Evolutionary conservation across 257 asterid species (phyloP).

Genomic region (Buddleja alternifolia): DNA sequence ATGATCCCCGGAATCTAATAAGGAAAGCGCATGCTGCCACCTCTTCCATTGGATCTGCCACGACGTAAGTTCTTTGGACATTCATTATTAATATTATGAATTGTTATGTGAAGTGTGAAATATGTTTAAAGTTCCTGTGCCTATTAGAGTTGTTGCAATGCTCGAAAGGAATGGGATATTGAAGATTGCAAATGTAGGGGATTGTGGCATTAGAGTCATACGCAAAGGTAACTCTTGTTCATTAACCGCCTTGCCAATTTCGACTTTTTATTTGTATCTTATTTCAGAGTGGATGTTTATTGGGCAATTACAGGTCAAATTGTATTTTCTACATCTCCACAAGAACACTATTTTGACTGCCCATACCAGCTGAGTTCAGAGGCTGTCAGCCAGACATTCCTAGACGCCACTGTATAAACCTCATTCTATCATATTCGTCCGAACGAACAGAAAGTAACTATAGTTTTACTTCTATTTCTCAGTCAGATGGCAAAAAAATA

Average conservation of each 20-base stretch:
- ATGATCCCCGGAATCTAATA: constrained; percentile 70
- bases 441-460: no score
- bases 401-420: constrained; percentile 77
- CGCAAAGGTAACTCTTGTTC: constrained; percentile 58
- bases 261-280: background rate
- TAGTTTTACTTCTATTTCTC: background rate
- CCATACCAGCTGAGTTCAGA: constrained; percentile 93
- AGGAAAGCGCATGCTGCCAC: constrained; percentile 87
- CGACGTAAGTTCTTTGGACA: constrained; percentile 53
- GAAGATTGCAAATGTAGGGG: constrained; percentile 84
- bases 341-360: constrained; percentile 91
- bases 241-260: background rate
- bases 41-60: constrained; percentile 83
- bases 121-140: background rate
- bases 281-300: background rate
- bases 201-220: constrained; percentile 74
- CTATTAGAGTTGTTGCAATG: constrained; percentile 74
- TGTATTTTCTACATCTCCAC: constrained; percentile 74
- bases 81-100: background rate
- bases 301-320: constrained; percentile 55
- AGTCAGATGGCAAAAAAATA: background rate
- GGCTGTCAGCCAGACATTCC: constrained; percentile 77
- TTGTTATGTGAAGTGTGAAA: no score
- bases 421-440: constrained; percentile 14
- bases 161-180: constrained; percentile 69